phyloP scores from a whole-genome alignment of 2,329 filamentous ascomycete species.

The Rutstroemia sp. region DNA sequence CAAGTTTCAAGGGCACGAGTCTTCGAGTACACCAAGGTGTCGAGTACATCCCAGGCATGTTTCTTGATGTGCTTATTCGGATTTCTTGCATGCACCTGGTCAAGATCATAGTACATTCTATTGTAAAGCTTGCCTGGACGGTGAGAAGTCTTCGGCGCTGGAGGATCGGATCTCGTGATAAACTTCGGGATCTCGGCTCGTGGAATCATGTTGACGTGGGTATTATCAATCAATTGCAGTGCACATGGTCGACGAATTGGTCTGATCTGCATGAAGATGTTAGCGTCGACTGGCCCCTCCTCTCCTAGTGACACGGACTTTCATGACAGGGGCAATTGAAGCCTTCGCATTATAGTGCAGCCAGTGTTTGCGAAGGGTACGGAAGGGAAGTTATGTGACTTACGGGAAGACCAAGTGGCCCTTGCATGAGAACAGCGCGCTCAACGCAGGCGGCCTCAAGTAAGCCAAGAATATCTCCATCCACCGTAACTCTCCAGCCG shows the following conservation, averaged over 20 bases:
- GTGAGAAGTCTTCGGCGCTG: neutral
- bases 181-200: conserved; percentile 14
- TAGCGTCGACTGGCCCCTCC: neutral
- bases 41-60: neutral
- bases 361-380: too few species aligned
- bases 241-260: conserved; percentile 8
- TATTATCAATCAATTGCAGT: conserved; percentile 11
- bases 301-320: neutral
- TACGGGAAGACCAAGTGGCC: conserved; percentile 1
- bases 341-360: neutral
- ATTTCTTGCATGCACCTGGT: neutral
- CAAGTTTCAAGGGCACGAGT: conserved; percentile 13
- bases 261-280: neutral
- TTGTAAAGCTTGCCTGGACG: neutral
- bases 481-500: conserved; percentile 20
- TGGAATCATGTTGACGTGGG: conserved; percentile 14
- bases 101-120: neutral
- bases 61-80: neutral
- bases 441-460: conserved; percentile 21
- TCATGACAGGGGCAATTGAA: neutral
- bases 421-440: conserved; percentile 13
- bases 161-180: neutral
- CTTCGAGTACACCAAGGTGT: neutral
- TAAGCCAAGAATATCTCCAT: conserved; percentile 13
- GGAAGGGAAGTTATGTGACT: neutral